Evolutionary conservation across 1,284 basidiomycete genomes (phyloP), one percentile per base, ranked within the genome.

Genomic region (Meira miltonrushii): DNA sequence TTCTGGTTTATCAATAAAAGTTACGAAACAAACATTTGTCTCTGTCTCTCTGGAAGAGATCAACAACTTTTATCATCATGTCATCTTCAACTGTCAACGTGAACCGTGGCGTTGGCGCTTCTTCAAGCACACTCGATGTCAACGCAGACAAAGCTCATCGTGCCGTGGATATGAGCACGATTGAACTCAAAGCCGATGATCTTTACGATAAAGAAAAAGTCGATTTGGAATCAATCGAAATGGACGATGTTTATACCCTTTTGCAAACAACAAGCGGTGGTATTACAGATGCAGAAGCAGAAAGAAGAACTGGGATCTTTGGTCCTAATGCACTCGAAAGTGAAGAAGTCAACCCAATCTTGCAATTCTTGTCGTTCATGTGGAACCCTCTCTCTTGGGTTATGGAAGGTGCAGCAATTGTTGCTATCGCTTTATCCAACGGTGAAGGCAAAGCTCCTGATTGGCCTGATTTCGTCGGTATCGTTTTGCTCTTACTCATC

Each of bases 191-290:
- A 79, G 90, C 90, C 10, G 90, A 93, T 81, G 92, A 97, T 81
- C 82, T 97, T 15, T 95, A 94, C 80, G 90, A 94, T 82, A 95
- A 94, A 83, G 92, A 96, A 82, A 97, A 97, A 84, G 93, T 97
- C 80, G 93, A 97, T 81, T 85, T 97, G 59, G 93, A 96, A 83
- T 93, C 91, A 52, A 88, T 97, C 77, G 89, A 92, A 73, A 89
- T 97, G 79, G 92, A 94, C 71, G 92, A 96, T 78, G 92, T 96
- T 80, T 93, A 94, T 85, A 90, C 88, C 67, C 87, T 97, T 64
- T 87, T 97, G 57, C 92, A 96, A 81, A 93, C 86, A 74, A 79
- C 78, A 69, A 88, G 92, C 66, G 82, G 84, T 50, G 93, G 93
- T 85, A 84, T 97, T 48, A 81, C 82, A 37, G 65, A 80, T 7